Evolutionary conservation across 2,329 filamentous ascomycete species (phyloP).

Genomic region (Beauveria scarabaeidicola): DNA sequence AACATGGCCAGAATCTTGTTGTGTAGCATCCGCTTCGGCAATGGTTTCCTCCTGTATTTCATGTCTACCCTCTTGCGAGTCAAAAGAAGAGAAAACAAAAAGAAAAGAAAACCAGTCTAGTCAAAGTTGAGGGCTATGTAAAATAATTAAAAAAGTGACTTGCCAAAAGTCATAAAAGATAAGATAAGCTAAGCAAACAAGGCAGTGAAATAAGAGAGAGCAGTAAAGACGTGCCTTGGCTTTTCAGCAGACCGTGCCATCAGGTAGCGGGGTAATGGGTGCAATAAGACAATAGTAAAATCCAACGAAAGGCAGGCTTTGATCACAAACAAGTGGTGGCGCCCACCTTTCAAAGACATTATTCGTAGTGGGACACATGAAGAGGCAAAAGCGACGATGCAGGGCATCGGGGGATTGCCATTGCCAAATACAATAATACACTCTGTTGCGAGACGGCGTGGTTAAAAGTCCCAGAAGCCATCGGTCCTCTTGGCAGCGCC

Average conservation of each 20-base stretch:
- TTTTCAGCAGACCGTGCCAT: not conserved
- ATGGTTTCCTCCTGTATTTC: not conserved
- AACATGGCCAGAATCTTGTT: not conserved
- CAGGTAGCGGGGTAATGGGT: not conserved
- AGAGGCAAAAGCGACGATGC: not conserved
- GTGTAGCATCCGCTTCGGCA: not conserved
- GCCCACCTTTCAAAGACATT: not conserved
- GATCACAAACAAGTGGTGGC: not conserved
- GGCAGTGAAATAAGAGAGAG: not conserved
- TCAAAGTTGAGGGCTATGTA: conserved; percentile 5
- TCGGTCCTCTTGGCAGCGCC: conserved; percentile 24
- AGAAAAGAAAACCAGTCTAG: not conserved
- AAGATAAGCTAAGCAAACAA: not conserved
- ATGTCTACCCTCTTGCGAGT: conserved; percentile 4
- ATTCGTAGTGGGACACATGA: not conserved
- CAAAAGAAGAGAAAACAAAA: not conserved
- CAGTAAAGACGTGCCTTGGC: not conserved
- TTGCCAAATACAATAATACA: not conserved
- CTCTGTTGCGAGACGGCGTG: not conserved
- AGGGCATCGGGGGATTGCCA: not conserved
- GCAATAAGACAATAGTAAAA: not conserved
- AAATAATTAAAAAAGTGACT: not conserved
- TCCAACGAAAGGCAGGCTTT: not conserved
- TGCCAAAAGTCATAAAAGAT: conserved; percentile 2
- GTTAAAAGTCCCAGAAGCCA: conserved; percentile 41